These are phyloP conservation scores for Astrothelium subdiscretum DNA, from an alignment of 495 filamentous ascomycete species.

Conservation along the genomic window DNA sequence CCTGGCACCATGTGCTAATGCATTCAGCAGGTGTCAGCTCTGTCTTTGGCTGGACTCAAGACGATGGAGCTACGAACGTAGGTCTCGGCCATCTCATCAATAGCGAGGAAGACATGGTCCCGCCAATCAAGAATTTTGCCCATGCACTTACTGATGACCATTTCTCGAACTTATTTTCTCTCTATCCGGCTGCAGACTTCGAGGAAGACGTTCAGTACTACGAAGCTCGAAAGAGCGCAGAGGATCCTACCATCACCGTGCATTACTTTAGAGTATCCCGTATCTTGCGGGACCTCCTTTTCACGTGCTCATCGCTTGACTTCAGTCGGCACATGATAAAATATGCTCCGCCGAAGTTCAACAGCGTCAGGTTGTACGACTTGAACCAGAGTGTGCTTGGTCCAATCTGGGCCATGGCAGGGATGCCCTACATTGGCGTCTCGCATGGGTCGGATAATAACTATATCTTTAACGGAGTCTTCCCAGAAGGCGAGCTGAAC, in stretches of 20 bases:
- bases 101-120: background rate
- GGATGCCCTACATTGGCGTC: conserved; percentile 23
- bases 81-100: conserved; percentile 5
- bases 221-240: conserved; percentile 5
- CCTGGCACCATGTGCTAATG: background rate
- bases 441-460: conserved; percentile 23
- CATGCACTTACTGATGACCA: background rate
- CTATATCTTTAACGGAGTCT: conserved; percentile 24
- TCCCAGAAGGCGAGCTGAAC: conserved; percentile 14
- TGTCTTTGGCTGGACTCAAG: conserved; percentile 24
- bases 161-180: conserved; percentile 15
- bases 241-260: conserved; percentile 15
- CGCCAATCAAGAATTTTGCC: background rate
- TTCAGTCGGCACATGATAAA: conserved; percentile 19
- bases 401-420: conserved; percentile 10
- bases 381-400: conserved; percentile 26
- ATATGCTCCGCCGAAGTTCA: background rate
- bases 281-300: conserved; percentile 24
- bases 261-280: conserved; percentile 24
- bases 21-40: conserved; percentile 17
- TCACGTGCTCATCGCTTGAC: conserved; percentile 24
- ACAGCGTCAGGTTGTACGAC: conserved; percentile 16
- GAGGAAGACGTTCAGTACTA: conserved; percentile 13
- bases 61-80: conserved; percentile 22
- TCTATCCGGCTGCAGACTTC: conserved; percentile 20